phyloP scores from a whole-genome alignment of 2,329 filamentous ascomycete genomes.

The Fusarium sp. region DNA sequence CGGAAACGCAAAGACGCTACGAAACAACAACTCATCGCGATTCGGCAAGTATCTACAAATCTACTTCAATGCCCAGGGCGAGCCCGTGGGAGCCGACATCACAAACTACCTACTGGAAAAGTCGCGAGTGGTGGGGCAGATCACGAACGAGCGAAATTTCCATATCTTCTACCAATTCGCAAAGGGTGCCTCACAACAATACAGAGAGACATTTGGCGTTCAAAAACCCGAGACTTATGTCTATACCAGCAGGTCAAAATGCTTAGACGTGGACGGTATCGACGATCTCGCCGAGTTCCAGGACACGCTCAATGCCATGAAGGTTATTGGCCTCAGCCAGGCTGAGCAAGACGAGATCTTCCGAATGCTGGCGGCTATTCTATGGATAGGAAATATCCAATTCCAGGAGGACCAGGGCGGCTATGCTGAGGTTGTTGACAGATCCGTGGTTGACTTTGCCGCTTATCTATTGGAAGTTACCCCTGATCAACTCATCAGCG shows the following conservation, averaged over 20 bases:
- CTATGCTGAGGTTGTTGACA: slow-evolving; percentile 87
- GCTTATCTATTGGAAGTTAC: slow-evolving; percentile 94
- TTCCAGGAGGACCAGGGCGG: slow-evolving; percentile 91
- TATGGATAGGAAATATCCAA: slow-evolving; percentile 95
- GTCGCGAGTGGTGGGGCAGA: slow-evolving; percentile 93
- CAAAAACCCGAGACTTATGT: slow-evolving; percentile 93
- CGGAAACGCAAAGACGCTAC: slow-evolving; percentile 96
- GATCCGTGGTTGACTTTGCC: slow-evolving; percentile 93
- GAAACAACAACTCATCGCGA: slow-evolving; percentile 98
- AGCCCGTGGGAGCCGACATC: slow-evolving; percentile 96
- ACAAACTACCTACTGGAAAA: slow-evolving; percentile 98
- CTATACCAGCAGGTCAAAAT: slow-evolving; percentile 95
- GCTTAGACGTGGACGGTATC: slow-evolving; percentile 92
- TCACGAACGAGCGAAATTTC: slow-evolving; percentile 95
- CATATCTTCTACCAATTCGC: slow-evolving; percentile 99
- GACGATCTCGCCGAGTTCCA: slow-evolving; percentile 90
- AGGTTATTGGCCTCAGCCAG: slow-evolving; percentile 88
- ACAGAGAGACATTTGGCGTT: slow-evolving; percentile 88
- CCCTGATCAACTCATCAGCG: slow-evolving; percentile 82
- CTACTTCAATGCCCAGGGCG: slow-evolving; percentile 91
- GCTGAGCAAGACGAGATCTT: slow-evolving; percentile 96
- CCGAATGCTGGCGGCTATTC: slow-evolving; percentile 88
- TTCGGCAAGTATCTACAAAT: slow-evolving; percentile 99
- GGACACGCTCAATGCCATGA: slow-evolving; percentile 95
- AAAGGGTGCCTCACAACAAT: slow-evolving; percentile 89